Percentiles rank a stretch among this genome's conserved stretches.
phyloP scores from a whole-genome alignment of 768 basidiomycete species.

The Pleurotus pulmonarius region DNA sequence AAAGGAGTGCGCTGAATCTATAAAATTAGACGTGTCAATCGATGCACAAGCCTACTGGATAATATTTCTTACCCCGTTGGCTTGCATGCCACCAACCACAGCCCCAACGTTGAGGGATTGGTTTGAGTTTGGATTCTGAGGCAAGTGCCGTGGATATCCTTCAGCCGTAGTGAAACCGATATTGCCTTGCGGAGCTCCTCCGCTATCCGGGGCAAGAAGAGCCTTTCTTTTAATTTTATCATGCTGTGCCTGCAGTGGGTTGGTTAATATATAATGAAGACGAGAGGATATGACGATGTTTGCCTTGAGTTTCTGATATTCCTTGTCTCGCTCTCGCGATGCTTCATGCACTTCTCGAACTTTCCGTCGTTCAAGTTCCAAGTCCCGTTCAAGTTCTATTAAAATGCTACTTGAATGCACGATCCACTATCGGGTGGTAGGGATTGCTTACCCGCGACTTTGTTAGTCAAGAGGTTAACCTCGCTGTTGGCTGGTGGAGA shows the following conservation, averaged over 20 bases:
- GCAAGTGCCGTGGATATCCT: slow-evolving; percentile 18
- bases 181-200: slow-evolving; percentile 13
- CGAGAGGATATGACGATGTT: neutral
- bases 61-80: slow-evolving; percentile 44
- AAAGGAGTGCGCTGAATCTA: slow-evolving; percentile 74
- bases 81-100: slow-evolving; percentile 65
- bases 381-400: slow-evolving; percentile 73
- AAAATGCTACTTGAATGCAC: neutral
- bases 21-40: neutral
- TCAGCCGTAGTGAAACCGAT: slow-evolving; percentile 15
- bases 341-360: slow-evolving; percentile 71
- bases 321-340: slow-evolving; percentile 75
- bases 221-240: slow-evolving; percentile 84
- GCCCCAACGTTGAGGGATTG: slow-evolving; percentile 44
- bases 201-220: slow-evolving; percentile 47
- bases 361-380: slow-evolving; percentile 76
- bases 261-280: neutral
- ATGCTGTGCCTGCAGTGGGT: slow-evolving; percentile 51
- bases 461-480: slow-evolving; percentile 64
- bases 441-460: slow-evolving; percentile 50
- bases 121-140: slow-evolving; percentile 20
- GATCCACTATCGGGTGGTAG: neutral
- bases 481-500: slow-evolving; percentile 65
- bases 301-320: slow-evolving; percentile 85
- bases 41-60: too few relatives aligned